Evolutionary conservation across 2,329 filamentous ascomycete genomes (phyloP).

Genomic region (Diaporthe capsici): DNA sequence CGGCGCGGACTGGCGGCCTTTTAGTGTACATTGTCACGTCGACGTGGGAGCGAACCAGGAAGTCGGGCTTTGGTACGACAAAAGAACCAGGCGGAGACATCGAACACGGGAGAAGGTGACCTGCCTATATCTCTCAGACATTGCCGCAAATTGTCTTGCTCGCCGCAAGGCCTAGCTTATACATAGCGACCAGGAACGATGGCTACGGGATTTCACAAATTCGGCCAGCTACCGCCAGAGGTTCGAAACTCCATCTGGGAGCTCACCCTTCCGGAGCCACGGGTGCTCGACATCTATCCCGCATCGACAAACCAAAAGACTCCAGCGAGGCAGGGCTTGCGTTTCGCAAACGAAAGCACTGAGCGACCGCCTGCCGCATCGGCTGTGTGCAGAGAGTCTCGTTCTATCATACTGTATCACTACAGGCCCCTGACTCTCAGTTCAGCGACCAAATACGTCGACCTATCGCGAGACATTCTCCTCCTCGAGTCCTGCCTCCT

Average conservation of each 20-base stretch:
- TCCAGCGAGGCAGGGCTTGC: slow-evolving; percentile 57
- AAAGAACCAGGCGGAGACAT: not conserved
- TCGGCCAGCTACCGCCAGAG: slow-evolving; percentile 57
- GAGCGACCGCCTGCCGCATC: slow-evolving; percentile 61
- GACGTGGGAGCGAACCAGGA: slow-evolving; percentile 23
- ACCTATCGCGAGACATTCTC: slow-evolving; percentile 61
- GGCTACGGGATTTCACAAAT: slow-evolving; percentile 47
- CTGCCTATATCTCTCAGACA: slow-evolving; percentile 2
- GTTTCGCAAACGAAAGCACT: slow-evolving; percentile 62
- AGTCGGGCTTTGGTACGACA: slow-evolving; percentile 1
- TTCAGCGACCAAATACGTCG: slow-evolving; percentile 61
- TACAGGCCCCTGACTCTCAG: slow-evolving; percentile 61
- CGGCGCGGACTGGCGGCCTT: slow-evolving; percentile 33
- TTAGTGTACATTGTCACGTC: slow-evolving; percentile 7
- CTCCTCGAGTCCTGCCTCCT: slow-evolving; percentile 64
- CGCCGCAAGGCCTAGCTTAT: slow-evolving; percentile 42
- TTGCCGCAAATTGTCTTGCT: slow-evolving; percentile 42
- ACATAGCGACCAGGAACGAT: slow-evolving; percentile 41
- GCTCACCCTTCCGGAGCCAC: slow-evolving; percentile 58
- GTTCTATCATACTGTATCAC: slow-evolving; percentile 57
- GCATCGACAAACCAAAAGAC: slow-evolving; percentile 58
- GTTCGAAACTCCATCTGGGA: slow-evolving; percentile 63
- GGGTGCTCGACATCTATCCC: slow-evolving; percentile 63
- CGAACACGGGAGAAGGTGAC: not conserved
- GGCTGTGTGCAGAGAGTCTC: slow-evolving; percentile 60